phyloP scores from a whole-genome alignment of 2,329 filamentous ascomycete genomes.

The Fusarium pseudonygamai region DNA sequence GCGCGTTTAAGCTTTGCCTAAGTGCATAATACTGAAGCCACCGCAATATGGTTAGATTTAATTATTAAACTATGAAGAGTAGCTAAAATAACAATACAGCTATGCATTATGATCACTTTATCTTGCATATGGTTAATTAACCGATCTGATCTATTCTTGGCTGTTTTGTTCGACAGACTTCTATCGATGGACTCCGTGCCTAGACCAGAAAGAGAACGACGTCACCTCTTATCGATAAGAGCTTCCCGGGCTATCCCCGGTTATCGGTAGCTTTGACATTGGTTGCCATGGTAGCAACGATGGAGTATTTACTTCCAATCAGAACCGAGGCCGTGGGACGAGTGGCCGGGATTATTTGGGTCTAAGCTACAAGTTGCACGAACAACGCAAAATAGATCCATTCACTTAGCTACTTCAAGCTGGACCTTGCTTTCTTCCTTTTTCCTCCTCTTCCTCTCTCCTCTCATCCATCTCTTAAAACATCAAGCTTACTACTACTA shows the following conservation, averaged over 20 bases:
- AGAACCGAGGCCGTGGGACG: conserved; percentile 33
- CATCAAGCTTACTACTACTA: conserved; percentile 44
- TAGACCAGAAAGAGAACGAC: conserved; percentile 16
- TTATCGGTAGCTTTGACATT: conserved; percentile 16
- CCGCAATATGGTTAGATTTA: not conserved
- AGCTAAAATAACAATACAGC: not conserved
- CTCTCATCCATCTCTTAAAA: conserved; percentile 13
- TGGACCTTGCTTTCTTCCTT: conserved; percentile 23
- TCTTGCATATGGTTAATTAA: not conserved
- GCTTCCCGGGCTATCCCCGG: conserved; percentile 35
- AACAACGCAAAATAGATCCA: conserved; percentile 36
- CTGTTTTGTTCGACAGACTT: not conserved
- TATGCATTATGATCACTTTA: not conserved
- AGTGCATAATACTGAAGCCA: not conserved
- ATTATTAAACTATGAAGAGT: not conserved
- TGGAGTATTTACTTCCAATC: conserved; percentile 50
- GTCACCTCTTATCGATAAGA: conserved; percentile 43
- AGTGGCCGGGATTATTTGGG: conserved; percentile 32
- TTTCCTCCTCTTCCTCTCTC: conserved; percentile 20
- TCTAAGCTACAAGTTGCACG: conserved; percentile 37
- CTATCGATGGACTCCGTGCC: not conserved
- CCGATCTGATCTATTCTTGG: not conserved
- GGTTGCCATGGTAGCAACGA: conserved; percentile 51
- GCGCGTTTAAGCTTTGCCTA: not conserved
- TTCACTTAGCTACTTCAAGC: conserved; percentile 12